These are phyloP conservation scores for Aspergillus biplanus DNA, from an alignment of 495 filamentous ascomycete genomes.

Conservation along the genomic window DNA sequence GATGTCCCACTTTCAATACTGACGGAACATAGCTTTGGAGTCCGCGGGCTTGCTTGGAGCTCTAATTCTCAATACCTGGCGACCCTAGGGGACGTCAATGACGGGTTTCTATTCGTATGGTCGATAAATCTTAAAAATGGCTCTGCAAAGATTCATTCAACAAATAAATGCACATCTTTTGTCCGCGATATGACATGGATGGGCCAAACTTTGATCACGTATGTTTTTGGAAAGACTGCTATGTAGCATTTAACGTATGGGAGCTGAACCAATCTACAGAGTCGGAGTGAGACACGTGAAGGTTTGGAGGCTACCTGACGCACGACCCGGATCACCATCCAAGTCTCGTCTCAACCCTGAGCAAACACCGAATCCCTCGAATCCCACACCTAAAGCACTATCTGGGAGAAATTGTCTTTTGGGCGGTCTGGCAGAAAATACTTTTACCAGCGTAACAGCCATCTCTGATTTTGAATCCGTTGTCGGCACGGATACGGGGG, in stretches of 20 bases:
- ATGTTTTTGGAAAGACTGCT: slow-evolving; percentile 29
- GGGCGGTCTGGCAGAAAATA: slow-evolving; percentile 69
- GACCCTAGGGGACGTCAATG: slow-evolving; percentile 83
- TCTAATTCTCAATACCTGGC: slow-evolving; percentile 85
- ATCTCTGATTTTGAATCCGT: slow-evolving; percentile 65
- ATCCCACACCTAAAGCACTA: slow-evolving; percentile 57
- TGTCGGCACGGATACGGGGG: slow-evolving; percentile 51
- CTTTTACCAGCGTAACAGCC: slow-evolving; percentile 76
- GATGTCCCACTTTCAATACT: slow-evolving; percentile 85
- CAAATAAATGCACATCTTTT: slow-evolving; percentile 88
- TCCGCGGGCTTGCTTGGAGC: slow-evolving; percentile 87
- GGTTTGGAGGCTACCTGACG: slow-evolving; percentile 82
- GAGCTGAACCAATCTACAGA: slow-evolving; percentile 40
- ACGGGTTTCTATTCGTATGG: slow-evolving; percentile 95
- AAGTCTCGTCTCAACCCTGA: slow-evolving; percentile 53
- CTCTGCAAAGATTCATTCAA: slow-evolving; percentile 81
- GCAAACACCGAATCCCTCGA: slow-evolving; percentile 39
- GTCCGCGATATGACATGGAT: slow-evolving; percentile 89
- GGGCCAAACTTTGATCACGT: slow-evolving; percentile 70
- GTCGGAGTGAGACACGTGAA: slow-evolving; percentile 91
- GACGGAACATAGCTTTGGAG: slow-evolving; percentile 87
- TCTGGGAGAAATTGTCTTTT: slow-evolving; percentile 63
- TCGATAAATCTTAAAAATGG: slow-evolving; percentile 81
- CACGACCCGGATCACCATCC: slow-evolving; percentile 46
- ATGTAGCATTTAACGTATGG: not conserved